Evolutionary conservation across 2,329 filamentous ascomycete genomes (phyloP), one percentile per base, ranked within the genome.

Genomic region (Cladobotryum mycophilum): DNA sequence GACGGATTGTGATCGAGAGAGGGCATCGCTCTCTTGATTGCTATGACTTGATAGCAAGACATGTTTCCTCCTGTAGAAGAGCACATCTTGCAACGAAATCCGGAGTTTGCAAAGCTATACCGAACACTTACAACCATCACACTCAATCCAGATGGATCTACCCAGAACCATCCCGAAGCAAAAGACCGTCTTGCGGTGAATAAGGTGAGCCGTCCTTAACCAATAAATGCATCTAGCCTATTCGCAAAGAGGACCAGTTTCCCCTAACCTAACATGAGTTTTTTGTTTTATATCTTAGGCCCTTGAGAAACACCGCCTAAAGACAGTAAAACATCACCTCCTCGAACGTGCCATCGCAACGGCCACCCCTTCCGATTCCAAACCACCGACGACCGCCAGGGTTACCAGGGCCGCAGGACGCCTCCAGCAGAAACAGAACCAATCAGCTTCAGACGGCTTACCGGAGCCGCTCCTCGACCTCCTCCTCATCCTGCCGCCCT

Each of bases 11-110:
- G 25, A 30, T 30, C 25, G 25, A 30, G 25, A 30, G 25, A 30
- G 25, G 25, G 25, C 25, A 30, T 30, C 25, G 25, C 25, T 30
- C 25, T 30, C 25, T 30, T 30, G 25, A 11, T 30, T 30, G 8
- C 25, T 30, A 30, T 30, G 9, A 30, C 9, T 25, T 8, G 25
- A 30, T 30, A 30, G 25, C 25, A 30, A 30, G 25, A 30, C 49
- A 83, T 84, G 79, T 65, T 84, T 2, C 81, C 81, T 0, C 80
- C 79, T 0, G 65, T 84, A 8, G 80, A 84, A 17, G 70, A 76
- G 8, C 57, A 71, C 0, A 67, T 84, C 15, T 63, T 85, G 1
- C 64, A 73, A 47, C 72, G 70, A 52, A 84, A 85, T 55, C 81
- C 81, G 0, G 73, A 78, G 18, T 85, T 85, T 58, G 76, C 78